Percentiles rank a stretch among this genome's conserved stretches.
phyloP scores from a whole-genome alignment of 192 early-diverging fungal species.

The Coemansia sp. region DNA sequence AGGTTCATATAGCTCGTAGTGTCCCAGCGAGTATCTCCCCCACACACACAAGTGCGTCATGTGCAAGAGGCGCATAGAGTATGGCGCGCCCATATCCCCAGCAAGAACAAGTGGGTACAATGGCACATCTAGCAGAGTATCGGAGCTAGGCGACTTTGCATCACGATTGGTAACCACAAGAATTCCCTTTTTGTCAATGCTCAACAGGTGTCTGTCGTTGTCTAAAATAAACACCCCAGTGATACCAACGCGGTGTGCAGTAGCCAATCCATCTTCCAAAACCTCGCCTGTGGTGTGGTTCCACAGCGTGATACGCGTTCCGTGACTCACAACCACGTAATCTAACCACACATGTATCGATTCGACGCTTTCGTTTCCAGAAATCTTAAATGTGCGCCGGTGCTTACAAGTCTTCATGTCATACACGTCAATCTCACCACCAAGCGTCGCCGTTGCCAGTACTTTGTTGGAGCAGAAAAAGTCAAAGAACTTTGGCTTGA shows the following conservation, averaged over 20 bases:
- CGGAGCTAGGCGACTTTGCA: slow-evolving; percentile 3
- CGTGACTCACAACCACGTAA: slow-evolving; percentile 42
- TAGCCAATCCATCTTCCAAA: slow-evolving; percentile 27
- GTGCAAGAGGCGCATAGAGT: slow-evolving; percentile 52
- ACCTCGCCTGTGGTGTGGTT: slow-evolving; percentile 47
- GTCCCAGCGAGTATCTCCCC: slow-evolving; percentile 46
- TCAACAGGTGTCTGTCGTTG: slow-evolving; percentile 45
- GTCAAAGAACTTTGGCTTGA: slow-evolving; percentile 35
- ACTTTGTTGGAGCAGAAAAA: slow-evolving; percentile 27
- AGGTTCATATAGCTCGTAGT: slow-evolving; percentile 53
- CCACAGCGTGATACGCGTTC: slow-evolving; percentile 36
- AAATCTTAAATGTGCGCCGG: slow-evolving; percentile 13
- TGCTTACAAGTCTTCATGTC: slow-evolving; percentile 28
- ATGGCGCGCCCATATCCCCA: slow-evolving; percentile 46
- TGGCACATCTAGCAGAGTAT: slow-evolving; percentile 46
- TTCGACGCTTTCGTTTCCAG: background rate
- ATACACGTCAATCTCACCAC: slow-evolving; percentile 38
- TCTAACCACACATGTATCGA: slow-evolving; percentile 49
- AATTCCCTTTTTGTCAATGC: slow-evolving; percentile 39
- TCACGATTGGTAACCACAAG: slow-evolving; percentile 36
- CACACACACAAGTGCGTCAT: slow-evolving; percentile 55
- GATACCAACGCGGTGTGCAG: slow-evolving; percentile 34
- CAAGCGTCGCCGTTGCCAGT: slow-evolving; percentile 20
- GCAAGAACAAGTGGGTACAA: slow-evolving; percentile 46
- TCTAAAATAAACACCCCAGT: slow-evolving; percentile 51